phyloP scores from a whole-genome alignment of 2,329 filamentous ascomycete species.

The Phialemonium atrogriseum region DNA sequence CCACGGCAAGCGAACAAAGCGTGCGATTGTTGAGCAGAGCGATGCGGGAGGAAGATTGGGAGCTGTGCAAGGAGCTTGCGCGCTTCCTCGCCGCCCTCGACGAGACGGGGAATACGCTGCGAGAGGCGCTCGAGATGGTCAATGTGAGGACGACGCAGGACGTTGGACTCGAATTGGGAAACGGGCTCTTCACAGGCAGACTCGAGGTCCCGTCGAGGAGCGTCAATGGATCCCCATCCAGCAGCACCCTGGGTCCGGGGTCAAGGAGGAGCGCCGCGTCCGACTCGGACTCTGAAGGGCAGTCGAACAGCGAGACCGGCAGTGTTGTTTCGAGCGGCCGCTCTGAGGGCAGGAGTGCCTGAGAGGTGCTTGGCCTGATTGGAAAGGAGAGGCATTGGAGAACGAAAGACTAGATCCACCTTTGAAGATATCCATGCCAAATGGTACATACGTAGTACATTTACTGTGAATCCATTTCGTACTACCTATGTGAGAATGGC shows the following conservation, averaged over 20 bases:
- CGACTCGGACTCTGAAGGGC: constrained; percentile 14
- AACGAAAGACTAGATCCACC: too few relatives aligned
- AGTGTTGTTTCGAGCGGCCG: constrained; percentile 10
- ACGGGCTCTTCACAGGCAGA: constrained; percentile 13
- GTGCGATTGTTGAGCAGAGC: constrained; percentile 75
- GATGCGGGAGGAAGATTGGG: constrained; percentile 83
- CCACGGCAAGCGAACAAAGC: constrained; percentile 64
- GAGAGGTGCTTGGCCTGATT: too few relatives aligned
- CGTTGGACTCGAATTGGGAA: constrained; percentile 21
- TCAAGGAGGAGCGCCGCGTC: constrained; percentile 9
- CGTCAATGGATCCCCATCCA: constrained; percentile 8
- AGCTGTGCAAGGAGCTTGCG: constrained; percentile 88
- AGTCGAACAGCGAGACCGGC: constrained; percentile 13
- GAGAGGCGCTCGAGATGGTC: constrained; percentile 60
- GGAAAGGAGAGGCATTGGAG: neutral
- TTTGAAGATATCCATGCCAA: too few relatives aligned
- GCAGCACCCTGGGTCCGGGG: constrained; percentile 5
- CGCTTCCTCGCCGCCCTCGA: constrained; percentile 93
- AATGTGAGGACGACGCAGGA: constrained; percentile 29
- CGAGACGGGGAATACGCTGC: constrained; percentile 71
- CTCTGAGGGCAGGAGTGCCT: constrained; percentile 7
- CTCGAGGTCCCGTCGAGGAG: constrained; percentile 19
- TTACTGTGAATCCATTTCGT: too few relatives aligned
- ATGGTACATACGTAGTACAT: too few relatives aligned
- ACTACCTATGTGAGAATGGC: too few relatives aligned